Conservation (phyloP, 164 flowering plant genomes). For the Malania oleifera region DNA sequence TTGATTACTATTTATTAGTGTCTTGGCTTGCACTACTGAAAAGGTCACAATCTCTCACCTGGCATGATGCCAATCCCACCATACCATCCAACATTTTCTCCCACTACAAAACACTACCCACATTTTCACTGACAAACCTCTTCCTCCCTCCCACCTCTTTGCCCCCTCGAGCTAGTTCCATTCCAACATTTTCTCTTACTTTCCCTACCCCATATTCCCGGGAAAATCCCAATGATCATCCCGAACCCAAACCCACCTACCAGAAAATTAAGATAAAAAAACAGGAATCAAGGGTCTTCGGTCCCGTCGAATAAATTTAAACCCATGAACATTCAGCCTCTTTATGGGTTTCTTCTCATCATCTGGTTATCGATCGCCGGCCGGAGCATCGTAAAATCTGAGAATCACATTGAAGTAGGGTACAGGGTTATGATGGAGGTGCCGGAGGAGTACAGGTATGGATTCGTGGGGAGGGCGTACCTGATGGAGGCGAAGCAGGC, state of each 20-base stretch:
- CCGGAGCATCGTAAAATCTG: conserved; percentile 28
- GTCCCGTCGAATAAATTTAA: background rate
- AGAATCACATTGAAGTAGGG: conserved; percentile 34
- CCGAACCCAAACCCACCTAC: conserved; percentile 1
- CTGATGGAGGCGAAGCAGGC: conserved; percentile 38
- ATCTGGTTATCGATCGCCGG: conserved; percentile 17
- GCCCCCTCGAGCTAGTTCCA: no score
- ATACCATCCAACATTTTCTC: no score
- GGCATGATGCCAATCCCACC: conserved; percentile 1
- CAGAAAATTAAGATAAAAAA: background rate
- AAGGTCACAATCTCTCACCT: no score
- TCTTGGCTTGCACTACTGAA: no score
- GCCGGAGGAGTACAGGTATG: conserved; percentile 34
- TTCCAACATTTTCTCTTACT: conserved; percentile 1
- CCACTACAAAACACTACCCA: conserved; percentile 8
- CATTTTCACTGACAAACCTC: no score
- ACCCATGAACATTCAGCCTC: conserved; percentile 21
- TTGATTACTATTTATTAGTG: no score
- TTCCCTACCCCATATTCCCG: background rate
- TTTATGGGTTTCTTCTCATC: conserved; percentile 14
- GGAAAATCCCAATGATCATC: background rate
- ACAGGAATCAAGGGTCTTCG: no score
- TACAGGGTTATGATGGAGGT: conserved; percentile 41
- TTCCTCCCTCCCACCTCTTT: no score
- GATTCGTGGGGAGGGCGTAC: conserved; percentile 63